Base-by-base conservation (phyloP, 768 basidiomycete genomes). In the Candolleomyces eurysporus region DNA sequence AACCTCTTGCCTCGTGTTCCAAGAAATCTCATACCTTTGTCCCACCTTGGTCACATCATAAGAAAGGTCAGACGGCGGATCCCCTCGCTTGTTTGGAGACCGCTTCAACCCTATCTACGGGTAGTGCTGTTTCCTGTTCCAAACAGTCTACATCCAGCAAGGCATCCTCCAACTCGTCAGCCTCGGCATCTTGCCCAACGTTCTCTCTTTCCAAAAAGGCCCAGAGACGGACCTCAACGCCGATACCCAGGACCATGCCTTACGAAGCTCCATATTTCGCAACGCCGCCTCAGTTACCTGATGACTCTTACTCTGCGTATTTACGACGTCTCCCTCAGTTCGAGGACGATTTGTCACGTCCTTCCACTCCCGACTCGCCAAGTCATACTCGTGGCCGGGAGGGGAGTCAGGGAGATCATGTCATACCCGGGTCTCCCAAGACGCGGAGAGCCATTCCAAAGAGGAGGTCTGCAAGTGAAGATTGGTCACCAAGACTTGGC, bases 211-310 rank as follows among this genome's bases (percentile, higher is more conserved):
- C 70, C 21, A 77, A 74, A 30, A 54, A 57, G 59, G 21, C 65
- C 30, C 66, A 72, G 40, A 67, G 74, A 55, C 72, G 74, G 31
- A 62, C 63, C 2, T 74, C 78, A 5, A 63, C 71, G 8, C 76
- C 78, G 16, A 65, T 71, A 48, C 72, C 73, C 48, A 71, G 79
- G 26, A 81, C 79, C 16, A 71, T 65, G 42, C 79, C 79, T 5
- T 81, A 81, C 58, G 78, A 74, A 50, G 76, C 79, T 31, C 79
- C 79, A 6, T 79, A 80, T 72, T 80, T 80, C 62, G 79, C 78
- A 1, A 63, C 72, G 26, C 79, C 78, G 10, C 79, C 79, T 7
- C 62, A 70, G 19, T 51, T 70, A 36, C 58, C 71, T 13, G 68
- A 71, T 26, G 61, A 63, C 30, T 51, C 64, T 48, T 67, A 71